These are phyloP conservation scores for Kokia cookei DNA, from an alignment of 441 rosid species.

Conservation along the genomic window DNA sequence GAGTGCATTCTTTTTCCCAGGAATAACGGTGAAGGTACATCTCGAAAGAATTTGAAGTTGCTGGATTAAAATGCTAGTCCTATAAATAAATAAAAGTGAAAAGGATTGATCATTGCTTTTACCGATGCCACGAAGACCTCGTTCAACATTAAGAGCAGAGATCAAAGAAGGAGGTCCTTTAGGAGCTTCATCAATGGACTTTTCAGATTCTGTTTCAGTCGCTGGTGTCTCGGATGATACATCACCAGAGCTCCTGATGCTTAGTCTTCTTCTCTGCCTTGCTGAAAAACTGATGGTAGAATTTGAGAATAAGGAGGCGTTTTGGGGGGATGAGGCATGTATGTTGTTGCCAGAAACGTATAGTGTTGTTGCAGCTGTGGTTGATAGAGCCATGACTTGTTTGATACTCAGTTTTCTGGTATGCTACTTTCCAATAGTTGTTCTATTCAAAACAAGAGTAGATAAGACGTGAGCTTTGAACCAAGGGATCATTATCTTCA, in stretches of 20 bases:
- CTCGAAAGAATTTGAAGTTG: neutral
- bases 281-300: constrained; percentile 1
- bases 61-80: neutral
- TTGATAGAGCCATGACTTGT: constrained; percentile 25
- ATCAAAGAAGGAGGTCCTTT: constrained; percentile 59
- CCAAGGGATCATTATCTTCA: constrained; percentile 15
- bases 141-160: constrained; percentile 71
- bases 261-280: constrained; percentile 4
- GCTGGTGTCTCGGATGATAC: constrained; percentile 26
- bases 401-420: neutral
- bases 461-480: constrained; percentile 4
- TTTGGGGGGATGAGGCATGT: neutral
- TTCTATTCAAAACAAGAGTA: neutral
- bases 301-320: neutral
- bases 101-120: constrained; percentile 2
- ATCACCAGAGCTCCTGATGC: constrained; percentile 33
- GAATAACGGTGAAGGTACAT: neutral
- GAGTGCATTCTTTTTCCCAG: neutral
- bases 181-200: constrained; percentile 57
- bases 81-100: neutral
- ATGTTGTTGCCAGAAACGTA: constrained; percentile 14
- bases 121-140: constrained; percentile 86
- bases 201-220: constrained; percentile 30
- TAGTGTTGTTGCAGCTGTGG: constrained; percentile 24
- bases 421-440: neutral